These are phyloP conservation scores for Punctularia strigosozonata DNA, from an alignment of 768 basidiomycete genomes.

Conservation along the genomic window DNA sequence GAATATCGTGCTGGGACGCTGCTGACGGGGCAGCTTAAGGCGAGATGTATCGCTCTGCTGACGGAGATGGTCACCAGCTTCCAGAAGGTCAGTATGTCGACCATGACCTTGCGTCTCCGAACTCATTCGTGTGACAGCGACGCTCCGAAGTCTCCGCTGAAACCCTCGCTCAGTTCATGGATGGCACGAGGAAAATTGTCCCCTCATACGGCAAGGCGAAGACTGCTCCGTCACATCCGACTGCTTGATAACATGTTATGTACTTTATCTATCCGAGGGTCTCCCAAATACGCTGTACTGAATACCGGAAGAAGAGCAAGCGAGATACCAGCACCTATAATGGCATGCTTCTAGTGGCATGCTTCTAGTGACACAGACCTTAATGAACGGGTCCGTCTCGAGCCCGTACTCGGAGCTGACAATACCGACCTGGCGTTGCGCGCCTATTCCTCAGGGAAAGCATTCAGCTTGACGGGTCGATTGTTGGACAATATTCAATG, in stretches of 20 bases:
- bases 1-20: slow-evolving; percentile 85
- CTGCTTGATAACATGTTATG: background rate
- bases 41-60: slow-evolving; percentile 69
- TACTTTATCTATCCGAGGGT: background rate
- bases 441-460: too few species aligned
- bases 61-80: slow-evolving; percentile 79
- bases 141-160: slow-evolving; percentile 75
- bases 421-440: too few species aligned
- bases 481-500: too few species aligned
- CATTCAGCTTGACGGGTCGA: too few species aligned
- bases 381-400: too few species aligned
- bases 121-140: slow-evolving; percentile 37
- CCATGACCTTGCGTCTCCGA: background rate
- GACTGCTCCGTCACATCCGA: background rate
- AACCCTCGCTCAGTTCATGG: slow-evolving; percentile 68
- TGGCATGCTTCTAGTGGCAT: too few species aligned
- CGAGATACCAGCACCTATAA: background rate
- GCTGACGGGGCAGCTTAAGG: slow-evolving; percentile 87
- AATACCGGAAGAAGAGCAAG: background rate
- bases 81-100: slow-evolving; percentile 46
- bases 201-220: slow-evolving; percentile 32
- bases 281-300: too few species aligned
- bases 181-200: slow-evolving; percentile 63
- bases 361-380: too few species aligned
- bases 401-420: too few species aligned